Evolutionary conservation across 2,329 filamentous ascomycete species (phyloP).

Genomic region (Sporothrix protearum): DNA sequence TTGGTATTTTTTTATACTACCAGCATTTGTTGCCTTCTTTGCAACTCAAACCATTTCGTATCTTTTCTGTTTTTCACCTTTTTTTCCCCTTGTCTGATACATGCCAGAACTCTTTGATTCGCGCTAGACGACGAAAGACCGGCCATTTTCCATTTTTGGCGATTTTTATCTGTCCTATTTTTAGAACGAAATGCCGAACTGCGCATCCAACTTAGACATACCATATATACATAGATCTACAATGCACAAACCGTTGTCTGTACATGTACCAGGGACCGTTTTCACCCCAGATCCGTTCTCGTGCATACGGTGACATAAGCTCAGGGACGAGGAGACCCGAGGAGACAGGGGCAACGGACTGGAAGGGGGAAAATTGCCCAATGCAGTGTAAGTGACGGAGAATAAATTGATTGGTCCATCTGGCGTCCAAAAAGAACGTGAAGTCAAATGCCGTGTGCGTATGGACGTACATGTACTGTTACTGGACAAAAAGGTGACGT

Average conservation of each 20-base stretch:
- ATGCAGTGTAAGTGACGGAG: not conserved
- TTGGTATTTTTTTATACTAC: not conserved
- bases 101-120: not conserved
- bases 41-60: no score
- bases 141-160: no score
- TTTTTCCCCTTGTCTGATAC: not conserved
- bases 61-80: not conserved
- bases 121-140: slow-evolving; percentile 8
- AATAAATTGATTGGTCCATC: not conserved
- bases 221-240: not conserved
- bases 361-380: not conserved
- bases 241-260: not conserved
- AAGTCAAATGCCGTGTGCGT: not conserved
- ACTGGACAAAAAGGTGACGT: not conserved
- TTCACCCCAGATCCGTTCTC: not conserved
- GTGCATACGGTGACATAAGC: not conserved
- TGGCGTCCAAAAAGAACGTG: not conserved
- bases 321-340: not conserved
- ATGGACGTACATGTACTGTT: no score
- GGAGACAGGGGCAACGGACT: not conserved
- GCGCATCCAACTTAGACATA: not conserved
- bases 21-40: not conserved
- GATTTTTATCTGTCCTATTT: not conserved
- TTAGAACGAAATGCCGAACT: not conserved
- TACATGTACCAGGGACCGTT: no score